Evolutionary conservation across 345 rosid species (phyloP).

Genomic region (Odontarrhena argentea): DNA sequence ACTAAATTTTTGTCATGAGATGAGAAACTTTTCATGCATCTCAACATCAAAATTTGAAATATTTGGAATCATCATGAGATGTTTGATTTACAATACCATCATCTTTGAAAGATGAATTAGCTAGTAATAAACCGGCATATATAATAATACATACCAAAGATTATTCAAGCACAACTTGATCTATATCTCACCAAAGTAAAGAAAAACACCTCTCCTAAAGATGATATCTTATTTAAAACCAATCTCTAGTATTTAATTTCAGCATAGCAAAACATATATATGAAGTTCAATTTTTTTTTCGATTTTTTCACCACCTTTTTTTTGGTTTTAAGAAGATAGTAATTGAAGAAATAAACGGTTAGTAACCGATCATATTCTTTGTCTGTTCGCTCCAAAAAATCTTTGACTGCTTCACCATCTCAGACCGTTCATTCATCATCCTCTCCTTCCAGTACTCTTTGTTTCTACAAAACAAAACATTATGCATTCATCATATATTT

Average conservation of each 20-base stretch:
- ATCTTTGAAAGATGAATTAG: background rate
- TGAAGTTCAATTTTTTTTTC: background rate
- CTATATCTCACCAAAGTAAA: background rate
- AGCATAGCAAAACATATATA: slow-evolving; percentile 4
- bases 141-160: background rate
- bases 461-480: slow-evolving; percentile 49
- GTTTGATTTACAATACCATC: too few relatives aligned
- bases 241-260: background rate
- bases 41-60: too few relatives aligned
- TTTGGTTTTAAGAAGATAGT: background rate
- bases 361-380: slow-evolving; percentile 59
- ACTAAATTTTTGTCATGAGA: too few relatives aligned
- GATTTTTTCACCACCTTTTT: background rate
- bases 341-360: slow-evolving; percentile 20
- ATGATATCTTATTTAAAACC: background rate
- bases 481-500: background rate
- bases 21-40: too few relatives aligned
- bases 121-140: slow-evolving; percentile 1
- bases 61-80: too few relatives aligned
- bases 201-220: background rate
- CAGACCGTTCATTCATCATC: slow-evolving; percentile 54
- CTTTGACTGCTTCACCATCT: slow-evolving; percentile 72
- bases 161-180: background rate
- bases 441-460: slow-evolving; percentile 80
- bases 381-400: slow-evolving; percentile 76